Evolutionary conservation across 495 filamentous ascomycete species (phyloP), one percentile per base, ranked within the genome.

Genomic region (Cryomyces antarcticus): DNA sequence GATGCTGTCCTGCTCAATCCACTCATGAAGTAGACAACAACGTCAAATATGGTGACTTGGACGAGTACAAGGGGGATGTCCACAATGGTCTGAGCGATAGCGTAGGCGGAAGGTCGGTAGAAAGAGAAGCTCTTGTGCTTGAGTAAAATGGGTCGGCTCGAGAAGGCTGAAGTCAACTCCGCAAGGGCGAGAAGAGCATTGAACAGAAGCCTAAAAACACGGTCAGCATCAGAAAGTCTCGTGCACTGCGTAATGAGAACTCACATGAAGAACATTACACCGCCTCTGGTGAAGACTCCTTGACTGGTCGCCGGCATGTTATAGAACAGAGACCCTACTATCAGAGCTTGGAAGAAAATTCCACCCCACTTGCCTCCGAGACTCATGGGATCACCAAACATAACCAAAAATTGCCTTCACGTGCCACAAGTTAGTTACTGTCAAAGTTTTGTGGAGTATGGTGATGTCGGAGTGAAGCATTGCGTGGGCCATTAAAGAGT

Each of bases 41-140:
- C 44, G 43, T 79, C 67, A 57, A 88, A 92, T 5, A 88, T 55
- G 5, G 72, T 46, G 0, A 83, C 75, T 50, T 87, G 79, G 28
- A 75, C 53, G 17, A 83, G 60, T 3, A 82, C 69, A 5, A 86
- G 61, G 3, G 83, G 83, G 4, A 82, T 54, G 53, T 93, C 85
- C 9, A 81, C 71, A 9, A 84, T 65, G 3, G 80, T 79, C 37
- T 85, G 73, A 2, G 81, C 83, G 31, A 93, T 66, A 5, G 76
- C 78, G 46, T 76, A 83, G 36, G 85, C 83, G 3, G 79, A 68
- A 9, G 85, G 84, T 3, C 81, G 75, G 53, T 88, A 88, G 55
- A 92, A 88, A 3, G 78, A 79, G 53, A 83, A 89, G 44, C 70
- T 74, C 58, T 83, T 82, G 57, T 93, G 85, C 49, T 89, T 87